A percentile compares a stretch with the other conserved stretches of the same genome.
phyloP scores from a whole-genome alignment of 805 yeast genomes.

The Ogataea siamensis region DNA sequence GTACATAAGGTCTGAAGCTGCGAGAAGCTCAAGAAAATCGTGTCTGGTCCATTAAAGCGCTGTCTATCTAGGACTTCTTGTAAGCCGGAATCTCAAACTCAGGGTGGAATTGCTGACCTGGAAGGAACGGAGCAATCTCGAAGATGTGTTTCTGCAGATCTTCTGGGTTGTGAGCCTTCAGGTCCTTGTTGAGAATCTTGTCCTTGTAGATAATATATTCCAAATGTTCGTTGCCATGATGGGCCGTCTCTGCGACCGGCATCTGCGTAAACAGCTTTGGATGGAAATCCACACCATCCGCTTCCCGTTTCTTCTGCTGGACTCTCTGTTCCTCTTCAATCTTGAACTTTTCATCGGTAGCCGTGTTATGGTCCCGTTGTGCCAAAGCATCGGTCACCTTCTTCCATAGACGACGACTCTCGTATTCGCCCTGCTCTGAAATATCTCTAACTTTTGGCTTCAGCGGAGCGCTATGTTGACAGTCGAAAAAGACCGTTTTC shows the following conservation, averaged over 20 bases:
- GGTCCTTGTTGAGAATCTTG: slow-evolving; percentile 41
- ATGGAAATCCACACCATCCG: slow-evolving; percentile 74
- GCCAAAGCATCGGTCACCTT: slow-evolving; percentile 81
- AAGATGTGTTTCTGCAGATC: slow-evolving; percentile 55
- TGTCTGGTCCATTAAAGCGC: slow-evolving; percentile 9
- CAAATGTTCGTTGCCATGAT: slow-evolving; percentile 41
- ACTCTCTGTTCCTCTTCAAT: slow-evolving; percentile 87
- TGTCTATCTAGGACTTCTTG: slow-evolving; percentile 40
- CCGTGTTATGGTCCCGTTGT: slow-evolving; percentile 70
- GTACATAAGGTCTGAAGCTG: slow-evolving; percentile 7
- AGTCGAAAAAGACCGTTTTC: slow-evolving; percentile 56
- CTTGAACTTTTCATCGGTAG: slow-evolving; percentile 83
- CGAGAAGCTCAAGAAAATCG: slow-evolving; percentile 1
- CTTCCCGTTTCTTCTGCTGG: slow-evolving; percentile 67
- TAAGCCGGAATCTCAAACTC: slow-evolving; percentile 69
- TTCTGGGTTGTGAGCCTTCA: slow-evolving; percentile 44
- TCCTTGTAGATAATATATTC: slow-evolving; percentile 66
- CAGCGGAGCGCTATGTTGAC: slow-evolving; percentile 48
- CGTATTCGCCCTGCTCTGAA: slow-evolving; percentile 74
- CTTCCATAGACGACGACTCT: slow-evolving; percentile 81
- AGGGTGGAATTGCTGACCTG: slow-evolving; percentile 70
- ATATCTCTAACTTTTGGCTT: slow-evolving; percentile 76
- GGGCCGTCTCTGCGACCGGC: slow-evolving; percentile 32
- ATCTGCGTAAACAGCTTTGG: slow-evolving; percentile 71
- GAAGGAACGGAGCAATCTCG: slow-evolving; percentile 73